Conservation (phyloP, 208 protist genomes). For the Lotmaria passim region DNA sequence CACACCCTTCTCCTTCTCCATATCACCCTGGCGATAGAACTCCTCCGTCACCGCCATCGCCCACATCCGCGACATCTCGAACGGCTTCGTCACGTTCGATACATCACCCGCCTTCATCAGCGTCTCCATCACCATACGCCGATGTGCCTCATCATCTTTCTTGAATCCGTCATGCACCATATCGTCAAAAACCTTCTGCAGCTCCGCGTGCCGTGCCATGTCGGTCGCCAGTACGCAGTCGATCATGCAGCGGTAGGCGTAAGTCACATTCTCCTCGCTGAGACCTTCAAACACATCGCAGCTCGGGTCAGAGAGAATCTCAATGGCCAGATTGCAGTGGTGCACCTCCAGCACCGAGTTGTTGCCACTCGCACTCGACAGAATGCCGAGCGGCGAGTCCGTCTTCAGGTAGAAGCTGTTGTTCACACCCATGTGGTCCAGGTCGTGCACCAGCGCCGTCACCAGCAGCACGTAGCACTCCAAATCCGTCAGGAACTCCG, state of each 20-base stretch:
- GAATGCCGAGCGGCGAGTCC: constrained; percentile 82
- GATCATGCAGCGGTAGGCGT: constrained; percentile 74
- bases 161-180: constrained; percentile 34
- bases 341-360: constrained; percentile 87
- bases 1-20: constrained; percentile 87
- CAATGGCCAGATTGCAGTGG: constrained; percentile 87
- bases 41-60: constrained; percentile 87
- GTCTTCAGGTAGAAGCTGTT: constrained; percentile 92
- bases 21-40: constrained; percentile 90
- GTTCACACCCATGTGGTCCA: constrained; percentile 92
- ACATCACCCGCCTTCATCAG: constrained; percentile 86
- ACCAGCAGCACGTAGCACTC: constrained; percentile 83
- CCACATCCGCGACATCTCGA: constrained; percentile 82
- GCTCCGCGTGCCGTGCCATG: constrained; percentile 78
- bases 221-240: constrained; percentile 89
- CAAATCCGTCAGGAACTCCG: constrained; percentile 67
- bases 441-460: constrained; percentile 80
- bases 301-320: constrained; percentile 80
- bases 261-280: constrained; percentile 38
- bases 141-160: constrained; percentile 31
- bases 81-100: constrained; percentile 89
- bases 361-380: constrained; percentile 83
- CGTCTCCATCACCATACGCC: constrained; percentile 62
- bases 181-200: constrained; percentile 45
- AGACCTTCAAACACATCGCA: constrained; percentile 79